Percentiles rank a stretch among this genome's conserved stretches.
Evolutionary conservation across 106 monocot species (phyloP).

Genomic region (Vanilla planifolia): DNA sequence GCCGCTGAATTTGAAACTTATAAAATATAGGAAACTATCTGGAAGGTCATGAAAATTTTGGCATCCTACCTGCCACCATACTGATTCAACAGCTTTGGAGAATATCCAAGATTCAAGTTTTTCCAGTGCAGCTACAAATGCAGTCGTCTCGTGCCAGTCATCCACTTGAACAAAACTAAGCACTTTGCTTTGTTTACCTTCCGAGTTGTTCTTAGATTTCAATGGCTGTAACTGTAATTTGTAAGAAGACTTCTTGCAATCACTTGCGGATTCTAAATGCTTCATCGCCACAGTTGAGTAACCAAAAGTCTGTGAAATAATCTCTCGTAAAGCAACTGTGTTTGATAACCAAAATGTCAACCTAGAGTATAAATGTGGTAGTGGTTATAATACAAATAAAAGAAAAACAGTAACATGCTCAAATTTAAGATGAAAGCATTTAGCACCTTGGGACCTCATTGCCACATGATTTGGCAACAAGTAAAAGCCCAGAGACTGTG

Average conservation of each 20-base stretch:
- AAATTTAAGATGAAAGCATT: neutral
- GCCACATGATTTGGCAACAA: conserved; percentile 84
- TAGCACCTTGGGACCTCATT: conserved; percentile 89
- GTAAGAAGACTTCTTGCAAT: conserved; percentile 31
- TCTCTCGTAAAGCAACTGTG: conserved; percentile 70
- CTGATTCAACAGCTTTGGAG: conserved; percentile 85
- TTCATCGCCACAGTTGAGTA: conserved; percentile 27
- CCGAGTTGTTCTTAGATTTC: conserved; percentile 29
- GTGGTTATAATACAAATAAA: neutral
- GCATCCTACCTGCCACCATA: conserved; percentile 93
- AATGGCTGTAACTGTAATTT: conserved; percentile 12
- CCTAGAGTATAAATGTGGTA: conserved; percentile 31
- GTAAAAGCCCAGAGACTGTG: conserved; percentile 76
- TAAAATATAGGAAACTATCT: too few relatives aligned
- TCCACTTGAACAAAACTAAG: conserved; percentile 30
- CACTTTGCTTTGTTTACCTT: conserved; percentile 27
- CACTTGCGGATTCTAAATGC: conserved; percentile 29
- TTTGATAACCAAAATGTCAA: conserved; percentile 97
- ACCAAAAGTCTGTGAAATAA: conserved; percentile 77
- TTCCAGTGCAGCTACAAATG: conserved; percentile 64
- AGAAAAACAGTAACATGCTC: neutral
- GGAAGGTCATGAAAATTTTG: neutral
- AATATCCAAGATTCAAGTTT: conserved; percentile 98
- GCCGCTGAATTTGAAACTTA: too few relatives aligned
- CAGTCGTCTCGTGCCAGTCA: conserved; percentile 77